Base-by-base conservation (phyloP, 2,329 filamentous ascomycete species). In the Alternaria rosae region DNA sequence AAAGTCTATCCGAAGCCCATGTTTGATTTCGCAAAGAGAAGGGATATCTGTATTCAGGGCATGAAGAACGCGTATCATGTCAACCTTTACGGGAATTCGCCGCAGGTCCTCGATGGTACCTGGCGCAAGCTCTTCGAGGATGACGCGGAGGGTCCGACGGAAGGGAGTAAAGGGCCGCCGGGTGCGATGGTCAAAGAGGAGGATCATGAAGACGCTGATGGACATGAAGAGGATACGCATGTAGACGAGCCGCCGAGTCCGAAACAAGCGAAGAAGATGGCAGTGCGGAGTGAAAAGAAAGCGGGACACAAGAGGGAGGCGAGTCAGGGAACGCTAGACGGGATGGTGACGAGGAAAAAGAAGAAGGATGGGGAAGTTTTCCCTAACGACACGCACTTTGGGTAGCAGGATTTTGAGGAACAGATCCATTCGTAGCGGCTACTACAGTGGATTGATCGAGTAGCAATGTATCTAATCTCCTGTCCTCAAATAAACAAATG, bases 31-130 rank as follows among this genome's bases (percentile, higher is more conserved):
- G 75, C 81, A 17, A 84, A 87, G 74, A 81, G 88, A 67, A 84
- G 89, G 54, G 82, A 85, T 7, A 79, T 86, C 3, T 93, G 91
- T 70, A 80, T 93, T 1, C 79, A 85, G 42, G 87, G 86, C 0
- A 88, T 93, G 86, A 93, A 92, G 81, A 84, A 85, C 47, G 91
- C 91, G 0, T 93, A 92, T 74, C 74, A 82, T 7, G 83, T 90
- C 1, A 87, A 87, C 0, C 71, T 93, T 23, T 85, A 90, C 70
- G 91, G 91, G 0, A 83, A 90, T 65, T 84, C 91, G 72, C 75
- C 84, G 7, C 84, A 80, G 68, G 88, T 91, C 3, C 72, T 88
- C 50, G 84, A 91, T 68, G 91, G 90, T 5, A 86, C 76, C 13
- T 87, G 85, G 85, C 82, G 82, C 64, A 70, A 80, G 67, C 64